Percentiles rank a stretch among this genome's conserved stretches.
These are phyloP conservation scores for Suillus bovinus DNA, from an alignment of 768 basidiomycete genomes.

Conservation along the genomic window DNA sequence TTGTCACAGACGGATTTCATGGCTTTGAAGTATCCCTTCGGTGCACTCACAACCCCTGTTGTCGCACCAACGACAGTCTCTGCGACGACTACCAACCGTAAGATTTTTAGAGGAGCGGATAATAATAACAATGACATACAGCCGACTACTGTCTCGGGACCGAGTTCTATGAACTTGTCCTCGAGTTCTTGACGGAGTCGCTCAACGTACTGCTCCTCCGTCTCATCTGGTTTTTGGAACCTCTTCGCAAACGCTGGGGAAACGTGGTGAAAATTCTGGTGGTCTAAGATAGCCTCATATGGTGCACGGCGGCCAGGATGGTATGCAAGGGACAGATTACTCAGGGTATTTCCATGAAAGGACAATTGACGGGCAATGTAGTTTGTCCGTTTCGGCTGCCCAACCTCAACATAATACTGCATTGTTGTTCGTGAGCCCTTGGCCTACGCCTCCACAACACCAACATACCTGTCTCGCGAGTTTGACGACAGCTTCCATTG, in stretches of 20 bases:
- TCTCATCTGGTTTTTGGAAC: slow-evolving; percentile 69
- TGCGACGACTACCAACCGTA: slow-evolving; percentile 57
- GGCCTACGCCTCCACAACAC: background rate
- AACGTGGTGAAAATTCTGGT: slow-evolving; percentile 75
- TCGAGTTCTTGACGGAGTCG: slow-evolving; percentile 81
- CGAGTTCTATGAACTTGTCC: slow-evolving; percentile 80
- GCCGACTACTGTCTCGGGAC: slow-evolving; percentile 79
- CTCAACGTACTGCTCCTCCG: slow-evolving; percentile 77
- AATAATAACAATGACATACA: slow-evolving; percentile 47
- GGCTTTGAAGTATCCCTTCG: slow-evolving; percentile 83
- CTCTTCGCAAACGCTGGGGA: slow-evolving; percentile 85
- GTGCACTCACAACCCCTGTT: slow-evolving; percentile 72
- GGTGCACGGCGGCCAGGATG: slow-evolving; percentile 69
- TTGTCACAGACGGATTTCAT: slow-evolving; percentile 84
- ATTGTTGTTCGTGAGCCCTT: slow-evolving; percentile 14
- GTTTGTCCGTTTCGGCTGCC: slow-evolving; percentile 69
- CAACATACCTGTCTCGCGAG: slow-evolving; percentile 67
- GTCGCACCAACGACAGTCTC: slow-evolving; percentile 89
- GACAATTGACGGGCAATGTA: slow-evolving; percentile 79
- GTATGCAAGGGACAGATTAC: slow-evolving; percentile 64
- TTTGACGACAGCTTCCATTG: slow-evolving; percentile 87
- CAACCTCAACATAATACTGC: slow-evolving; percentile 71
- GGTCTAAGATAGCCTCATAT: slow-evolving; percentile 65
- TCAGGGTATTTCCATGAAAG: slow-evolving; percentile 84
- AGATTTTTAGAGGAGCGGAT: background rate